These are phyloP conservation scores for Tricladium varicosporioides DNA, from an alignment of 2,329 filamentous ascomycete species.

Conservation along the genomic window DNA sequence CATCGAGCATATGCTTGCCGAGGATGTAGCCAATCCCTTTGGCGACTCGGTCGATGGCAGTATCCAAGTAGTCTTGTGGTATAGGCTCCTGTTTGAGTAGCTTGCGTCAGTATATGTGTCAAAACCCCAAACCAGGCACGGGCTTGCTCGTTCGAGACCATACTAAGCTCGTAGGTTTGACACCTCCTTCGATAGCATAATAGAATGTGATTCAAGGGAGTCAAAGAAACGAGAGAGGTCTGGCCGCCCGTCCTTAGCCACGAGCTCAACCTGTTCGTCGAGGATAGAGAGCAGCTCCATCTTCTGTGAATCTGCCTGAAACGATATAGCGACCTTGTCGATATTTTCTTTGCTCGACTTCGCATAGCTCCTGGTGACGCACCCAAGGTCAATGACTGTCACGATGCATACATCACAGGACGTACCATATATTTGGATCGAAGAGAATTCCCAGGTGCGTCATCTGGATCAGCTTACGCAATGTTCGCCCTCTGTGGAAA, in stretches of 20 bases:
- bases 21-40: conserved; percentile 16
- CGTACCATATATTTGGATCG: conserved; percentile 17
- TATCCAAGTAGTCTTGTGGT: conserved; percentile 13
- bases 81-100: conserved; percentile 15
- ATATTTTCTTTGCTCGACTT: conserved; percentile 18
- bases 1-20: conserved; percentile 11
- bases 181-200: conserved; percentile 15
- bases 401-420: conserved; percentile 9
- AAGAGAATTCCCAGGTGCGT: conserved; percentile 17
- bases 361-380: conserved; percentile 13
- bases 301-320: conserved; percentile 20
- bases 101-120: conserved; percentile 13
- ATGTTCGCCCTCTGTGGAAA: conserved; percentile 16
- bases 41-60: conserved; percentile 12
- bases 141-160: conserved; percentile 16
- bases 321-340: conserved; percentile 7
- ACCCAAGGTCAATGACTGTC: conserved; percentile 13
- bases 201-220: conserved; percentile 18
- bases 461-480: conserved; percentile 13
- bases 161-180: conserved; percentile 19
- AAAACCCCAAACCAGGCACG: conserved; percentile 6
- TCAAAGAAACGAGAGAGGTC: conserved; percentile 22
- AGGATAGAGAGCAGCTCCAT: conserved; percentile 26
- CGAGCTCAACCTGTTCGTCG: conserved; percentile 21
- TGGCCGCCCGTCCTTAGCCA: conserved; percentile 14